These are phyloP conservation scores for Apiotrichum sp. DNA, from an alignment of 1,284 basidiomycete genomes.

Conservation along the genomic window DNA sequence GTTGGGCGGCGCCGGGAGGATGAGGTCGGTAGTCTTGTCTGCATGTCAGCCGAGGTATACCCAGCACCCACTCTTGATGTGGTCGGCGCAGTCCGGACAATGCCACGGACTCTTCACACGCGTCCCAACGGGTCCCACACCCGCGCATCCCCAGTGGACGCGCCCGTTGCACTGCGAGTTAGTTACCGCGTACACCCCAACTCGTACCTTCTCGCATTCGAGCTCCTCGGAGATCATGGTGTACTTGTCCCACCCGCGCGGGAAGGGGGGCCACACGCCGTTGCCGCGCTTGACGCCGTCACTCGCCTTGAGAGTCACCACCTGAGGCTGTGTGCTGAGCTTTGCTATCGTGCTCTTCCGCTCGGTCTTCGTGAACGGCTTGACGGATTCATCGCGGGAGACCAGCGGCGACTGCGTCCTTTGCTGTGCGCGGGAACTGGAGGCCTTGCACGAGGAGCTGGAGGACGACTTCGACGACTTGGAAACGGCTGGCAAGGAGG, in stretches of 20 bases:
- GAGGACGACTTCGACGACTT: no score
- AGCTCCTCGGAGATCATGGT: slow-evolving; percentile 5
- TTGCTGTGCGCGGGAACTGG: no score
- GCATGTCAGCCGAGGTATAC: neutral
- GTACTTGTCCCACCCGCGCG: slow-evolving; percentile 31
- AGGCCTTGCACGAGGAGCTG: no score
- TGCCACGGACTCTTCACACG: neutral
- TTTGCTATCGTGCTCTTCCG: neutral
- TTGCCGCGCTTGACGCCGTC: slow-evolving; percentile 70
- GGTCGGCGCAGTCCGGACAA: slow-evolving; percentile 6
- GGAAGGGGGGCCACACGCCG: slow-evolving; percentile 86
- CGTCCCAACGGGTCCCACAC: neutral
- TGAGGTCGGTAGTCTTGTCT: slow-evolving; percentile 7
- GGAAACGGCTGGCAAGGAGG: no score
- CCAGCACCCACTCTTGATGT: neutral
- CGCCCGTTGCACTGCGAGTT: neutral
- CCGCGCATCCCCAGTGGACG: slow-evolving; percentile 5
- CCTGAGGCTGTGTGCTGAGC: neutral
- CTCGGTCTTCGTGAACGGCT: no score
- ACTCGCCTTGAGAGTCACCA: neutral
- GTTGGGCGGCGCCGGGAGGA: slow-evolving; percentile 8
- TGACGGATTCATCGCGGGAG: no score
- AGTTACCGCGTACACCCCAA: no score
- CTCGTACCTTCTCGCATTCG: neutral
- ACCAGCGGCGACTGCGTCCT: no score